Conservation (phyloP, 2,329 filamentous ascomycete species). For the Coniochaeta sp. region DNA sequence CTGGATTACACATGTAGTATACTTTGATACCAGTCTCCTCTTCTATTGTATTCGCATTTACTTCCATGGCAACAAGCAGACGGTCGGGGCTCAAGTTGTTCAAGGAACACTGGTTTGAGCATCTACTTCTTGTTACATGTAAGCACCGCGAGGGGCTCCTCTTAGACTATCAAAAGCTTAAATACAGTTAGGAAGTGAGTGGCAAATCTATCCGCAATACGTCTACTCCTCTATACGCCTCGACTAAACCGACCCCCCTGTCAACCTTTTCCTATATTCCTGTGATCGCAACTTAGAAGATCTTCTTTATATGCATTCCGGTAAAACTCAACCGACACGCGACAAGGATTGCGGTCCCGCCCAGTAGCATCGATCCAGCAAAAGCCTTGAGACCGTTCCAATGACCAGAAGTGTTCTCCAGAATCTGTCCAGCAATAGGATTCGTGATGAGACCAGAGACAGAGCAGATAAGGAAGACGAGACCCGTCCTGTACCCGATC, state of each 20-base stretch:
- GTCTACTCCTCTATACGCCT: neutral
- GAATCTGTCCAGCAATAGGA: slow-evolving; percentile 43
- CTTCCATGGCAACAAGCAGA: neutral
- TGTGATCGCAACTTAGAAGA: neutral
- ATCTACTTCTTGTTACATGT: neutral
- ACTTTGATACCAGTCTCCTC: neutral
- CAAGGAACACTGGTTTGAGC: too few species aligned
- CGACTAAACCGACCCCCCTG: neutral
- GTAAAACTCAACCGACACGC: neutral
- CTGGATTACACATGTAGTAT: too few species aligned
- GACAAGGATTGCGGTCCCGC: neutral
- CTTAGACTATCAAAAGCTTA: neutral
- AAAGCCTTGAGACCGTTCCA: slow-evolving; percentile 8
- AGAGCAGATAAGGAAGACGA: slow-evolving; percentile 42
- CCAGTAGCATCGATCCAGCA: slow-evolving; percentile 5
- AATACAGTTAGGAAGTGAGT: neutral
- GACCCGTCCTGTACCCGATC: slow-evolving; percentile 40
- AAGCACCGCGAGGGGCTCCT: neutral
- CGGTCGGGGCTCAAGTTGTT: too few species aligned
- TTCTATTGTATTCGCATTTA: neutral
- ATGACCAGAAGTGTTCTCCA: slow-evolving; percentile 2
- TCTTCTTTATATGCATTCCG: neutral
- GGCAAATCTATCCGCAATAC: neutral
- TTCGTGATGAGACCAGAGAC: slow-evolving; percentile 49
- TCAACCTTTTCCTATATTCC: neutral